Evolutionary conservation across 1,284 basidiomycete species (phyloP), one percentile per base, ranked within the genome.

Genomic region (Apiotrichum gracile): DNA sequence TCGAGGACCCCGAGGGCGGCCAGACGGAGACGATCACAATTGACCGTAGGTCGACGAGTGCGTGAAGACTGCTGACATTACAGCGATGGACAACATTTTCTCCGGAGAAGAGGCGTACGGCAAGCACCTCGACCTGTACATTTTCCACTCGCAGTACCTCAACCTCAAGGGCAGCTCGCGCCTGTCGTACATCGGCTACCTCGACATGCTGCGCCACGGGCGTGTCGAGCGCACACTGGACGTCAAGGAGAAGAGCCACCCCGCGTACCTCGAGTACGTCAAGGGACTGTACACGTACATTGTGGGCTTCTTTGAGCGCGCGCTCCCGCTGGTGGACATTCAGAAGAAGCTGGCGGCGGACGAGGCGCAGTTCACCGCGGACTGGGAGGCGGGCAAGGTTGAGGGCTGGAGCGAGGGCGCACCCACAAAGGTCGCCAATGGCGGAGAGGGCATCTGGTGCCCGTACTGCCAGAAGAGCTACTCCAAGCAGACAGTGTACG

Each of bases 401-500:
- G 73, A 80, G 5, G 85, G 82, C 7, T 98, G 96, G 94, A 82
- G 85, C 61, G 83, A 85, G 8, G 63, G 65, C n/a, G n/a, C 29
- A 40, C 55, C 19, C 16, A n/a, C 44, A 38, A 38, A 38, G 35
- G 49, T 25, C 8, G 46, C 39, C 19, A 54, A 54, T 22, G 60
- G 53, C 16, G 55, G 62, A 12, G 63, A 60, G 16, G 90, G 91
- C 1, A 90, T 97, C 53, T 98, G 94, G 94, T 98, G 96, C 79
- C 80, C 85, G 44, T 89, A 91, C 50, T 98, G 92, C 70, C 88
- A 92, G 73, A 92, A 93, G 69, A 80, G 82, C 58, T 98, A 97
- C 73, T 84, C 93, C 14, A 99, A 97, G 73, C 90, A 97, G 73
- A 97, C 94, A 0, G 96, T 98, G 5, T 98, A 93, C 74, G 91